These are phyloP conservation scores for Leishmania tarentolae DNA, from an alignment of 208 protist species.

Conservation along the genomic window DNA sequence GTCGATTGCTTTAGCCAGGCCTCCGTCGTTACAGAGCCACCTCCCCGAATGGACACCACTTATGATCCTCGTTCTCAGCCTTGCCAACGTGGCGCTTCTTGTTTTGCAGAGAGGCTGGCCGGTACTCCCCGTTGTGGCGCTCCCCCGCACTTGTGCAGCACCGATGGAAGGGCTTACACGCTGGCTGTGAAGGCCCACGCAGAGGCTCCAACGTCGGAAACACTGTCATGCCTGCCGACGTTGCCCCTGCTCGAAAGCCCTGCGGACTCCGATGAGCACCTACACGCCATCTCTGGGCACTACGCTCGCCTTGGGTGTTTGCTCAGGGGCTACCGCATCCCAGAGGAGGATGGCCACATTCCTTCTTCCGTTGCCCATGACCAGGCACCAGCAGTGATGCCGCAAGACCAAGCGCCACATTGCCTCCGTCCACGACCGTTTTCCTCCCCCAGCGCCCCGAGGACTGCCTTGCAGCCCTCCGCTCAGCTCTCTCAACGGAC, in stretches of 20 bases:
- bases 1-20: neutral
- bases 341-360: neutral
- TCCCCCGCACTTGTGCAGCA: too few relatives aligned
- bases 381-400: neutral
- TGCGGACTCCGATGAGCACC: neutral
- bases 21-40: neutral
- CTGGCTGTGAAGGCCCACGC: neutral
- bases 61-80: neutral
- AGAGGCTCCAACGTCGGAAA: too few relatives aligned
- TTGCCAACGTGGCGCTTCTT: neutral
- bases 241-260: neutral
- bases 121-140: neutral
- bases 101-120: neutral
- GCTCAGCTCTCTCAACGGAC: too few relatives aligned
- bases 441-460: neutral
- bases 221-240: neutral
- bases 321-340: constrained; percentile 4
- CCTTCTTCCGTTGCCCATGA: neutral
- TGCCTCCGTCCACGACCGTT: neutral
- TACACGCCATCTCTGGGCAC: neutral
- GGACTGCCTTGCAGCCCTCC: neutral
- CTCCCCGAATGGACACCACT: neutral
- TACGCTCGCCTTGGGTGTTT: constrained; percentile 10
- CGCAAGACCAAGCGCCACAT: neutral
- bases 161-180: neutral